Conservation (phyloP, 1,139 yeast genomes). For the Wickerhamomyces sp. region DNA sequence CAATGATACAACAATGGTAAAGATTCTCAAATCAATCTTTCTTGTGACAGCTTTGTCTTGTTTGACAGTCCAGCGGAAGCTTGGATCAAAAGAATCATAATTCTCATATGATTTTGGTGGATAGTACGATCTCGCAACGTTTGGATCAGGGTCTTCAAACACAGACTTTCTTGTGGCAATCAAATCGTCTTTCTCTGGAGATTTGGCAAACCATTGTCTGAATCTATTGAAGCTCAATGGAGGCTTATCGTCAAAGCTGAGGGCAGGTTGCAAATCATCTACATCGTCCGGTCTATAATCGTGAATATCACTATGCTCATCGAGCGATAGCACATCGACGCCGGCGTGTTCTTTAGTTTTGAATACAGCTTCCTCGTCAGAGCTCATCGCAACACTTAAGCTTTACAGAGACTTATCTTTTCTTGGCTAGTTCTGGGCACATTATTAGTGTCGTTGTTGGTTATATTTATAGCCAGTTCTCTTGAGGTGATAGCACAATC, state of each 20-base stretch:
- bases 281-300: too few relatives aligned
- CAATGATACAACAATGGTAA: conserved; percentile 41
- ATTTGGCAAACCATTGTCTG: too few relatives aligned
- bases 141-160: not conserved
- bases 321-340: too few relatives aligned
- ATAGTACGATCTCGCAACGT: not conserved
- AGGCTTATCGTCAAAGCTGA: not conserved
- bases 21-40: conserved; percentile 40
- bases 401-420: too few relatives aligned
- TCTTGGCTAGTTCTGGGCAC: too few relatives aligned
- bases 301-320: too few relatives aligned
- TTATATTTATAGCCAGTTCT: too few relatives aligned
- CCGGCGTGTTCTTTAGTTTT: too few relatives aligned
- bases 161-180: not conserved
- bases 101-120: not conserved
- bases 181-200: not conserved
- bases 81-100: conserved; percentile 36
- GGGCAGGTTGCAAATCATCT: not conserved
- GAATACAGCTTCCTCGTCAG: too few relatives aligned
- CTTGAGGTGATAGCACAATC: too few relatives aligned
- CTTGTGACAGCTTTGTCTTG: conserved; percentile 39
- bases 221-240: not conserved
- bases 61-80: conserved; percentile 37
- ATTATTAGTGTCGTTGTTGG: too few relatives aligned
- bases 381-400: too few relatives aligned